Percentiles rank a stretch among this genome's conserved stretches.
phyloP scores from a whole-genome alignment of 345 rosid species.

The Hevea brasiliensis region DNA sequence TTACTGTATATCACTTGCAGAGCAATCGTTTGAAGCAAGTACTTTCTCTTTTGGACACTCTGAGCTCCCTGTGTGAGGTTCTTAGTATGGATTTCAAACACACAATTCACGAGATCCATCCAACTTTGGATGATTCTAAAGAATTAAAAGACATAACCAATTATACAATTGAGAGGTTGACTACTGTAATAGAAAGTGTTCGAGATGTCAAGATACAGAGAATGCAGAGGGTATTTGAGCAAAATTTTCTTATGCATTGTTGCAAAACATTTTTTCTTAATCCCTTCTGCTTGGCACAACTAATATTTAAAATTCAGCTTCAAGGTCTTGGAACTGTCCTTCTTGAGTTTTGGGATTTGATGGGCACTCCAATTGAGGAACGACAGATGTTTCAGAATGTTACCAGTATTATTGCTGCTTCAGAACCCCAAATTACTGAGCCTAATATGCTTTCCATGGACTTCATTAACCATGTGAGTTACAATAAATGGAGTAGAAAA shows the following conservation, averaged over 20 bases:
- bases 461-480: constrained; percentile 53
- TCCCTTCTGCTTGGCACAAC: not conserved
- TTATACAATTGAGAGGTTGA: constrained; percentile 54
- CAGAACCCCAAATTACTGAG: constrained; percentile 56
- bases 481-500: not conserved
- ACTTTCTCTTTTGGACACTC: constrained; percentile 43
- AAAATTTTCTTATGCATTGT: not conserved
- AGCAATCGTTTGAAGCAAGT: constrained; percentile 64
- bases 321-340: constrained; percentile 55
- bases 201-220: constrained; percentile 80
- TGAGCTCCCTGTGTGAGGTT: constrained; percentile 59
- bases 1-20: constrained; percentile 35
- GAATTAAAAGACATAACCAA: constrained; percentile 55
- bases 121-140: constrained; percentile 54
- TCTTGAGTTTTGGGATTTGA: constrained; percentile 70
- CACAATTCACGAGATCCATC: constrained; percentile 52
- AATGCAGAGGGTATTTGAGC: constrained; percentile 58
- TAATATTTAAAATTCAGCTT: constrained; percentile 16
- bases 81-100: constrained; percentile 77
- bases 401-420: constrained; percentile 48
- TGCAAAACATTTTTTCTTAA: not conserved
- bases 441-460: constrained; percentile 54
- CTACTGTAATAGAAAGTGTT: constrained; percentile 45
- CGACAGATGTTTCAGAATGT: constrained; percentile 52
- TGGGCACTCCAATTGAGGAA: constrained; percentile 66